Base-by-base conservation (phyloP, 2,329 filamentous ascomycete species). In the Neonectria sp. region DNA sequence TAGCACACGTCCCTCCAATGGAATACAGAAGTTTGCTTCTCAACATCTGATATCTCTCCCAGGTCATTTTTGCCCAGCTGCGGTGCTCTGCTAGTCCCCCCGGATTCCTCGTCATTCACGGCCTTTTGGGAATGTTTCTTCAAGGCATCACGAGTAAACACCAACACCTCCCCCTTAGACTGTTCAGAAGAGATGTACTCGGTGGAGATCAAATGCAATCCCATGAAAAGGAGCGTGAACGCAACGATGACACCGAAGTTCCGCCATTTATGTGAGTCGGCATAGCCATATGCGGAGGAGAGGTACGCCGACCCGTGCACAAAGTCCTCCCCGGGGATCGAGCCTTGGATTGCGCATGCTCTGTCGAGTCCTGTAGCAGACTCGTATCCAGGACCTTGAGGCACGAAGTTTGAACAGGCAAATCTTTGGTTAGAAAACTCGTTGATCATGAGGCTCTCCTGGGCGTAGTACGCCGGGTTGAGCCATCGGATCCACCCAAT, bases 1-100 rank as follows among this genome's bases (percentile, higher is more conserved):
- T 93, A 94, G 79, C 89, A 91, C 4, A 93, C 89, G 70, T 92
- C 84, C 64, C 88, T 84, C 91, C 91, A 93, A 69, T 91, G 89
- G 80, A 93, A 93, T 55, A 93, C 67, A 2, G 75, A 77, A 0
- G 68, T 73, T 59, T 74, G 72, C 35, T 67, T 65, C 31, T 68
- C 69, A 0, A 70, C 64, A 52, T 60, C 33, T 1, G 62, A 45
- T 4, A 43, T 43, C 9, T 65, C 56, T 12, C 25, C 62, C 8
- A 56, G 27, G n/a, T 55, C 51, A 21, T 65, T 49, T 8, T 21
- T 25, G 17, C n/a, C 6, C 13, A n/a, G 2, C 12, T 55, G 31
- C 15, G 27, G 40, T 21, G 25, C 8, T 2, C 8, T 35, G 0
- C 29, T 17, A 25, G 21, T 6, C 15, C 43, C 24, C 11, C 56